A percentile compares a stretch with the other conserved stretches of the same genome.
phyloP scores from a whole-genome alignment of 441 rosid genomes.

The Raphanus hybrid region DNA sequence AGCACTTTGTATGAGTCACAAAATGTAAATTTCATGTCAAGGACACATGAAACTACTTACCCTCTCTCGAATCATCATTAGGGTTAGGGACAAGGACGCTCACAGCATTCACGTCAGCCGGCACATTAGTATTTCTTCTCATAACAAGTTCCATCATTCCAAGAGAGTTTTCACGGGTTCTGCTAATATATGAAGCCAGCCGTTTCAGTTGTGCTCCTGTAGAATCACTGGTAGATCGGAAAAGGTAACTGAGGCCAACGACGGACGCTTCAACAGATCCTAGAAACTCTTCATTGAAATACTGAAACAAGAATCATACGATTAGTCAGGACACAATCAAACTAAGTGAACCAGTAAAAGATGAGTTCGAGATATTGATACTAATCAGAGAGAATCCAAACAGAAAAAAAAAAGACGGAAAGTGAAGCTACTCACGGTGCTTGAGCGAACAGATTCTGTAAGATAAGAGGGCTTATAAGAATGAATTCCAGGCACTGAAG shows the following conservation, averaged over 20 bases:
- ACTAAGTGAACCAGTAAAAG: not conserved
- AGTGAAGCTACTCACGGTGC: constrained; percentile 48
- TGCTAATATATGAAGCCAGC: constrained; percentile 70
- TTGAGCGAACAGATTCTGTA: constrained; percentile 38
- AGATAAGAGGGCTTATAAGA: constrained; percentile 52
- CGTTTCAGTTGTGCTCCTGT: constrained; percentile 72
- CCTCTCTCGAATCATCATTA: constrained; percentile 55
- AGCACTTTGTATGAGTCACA: constrained; percentile 18
- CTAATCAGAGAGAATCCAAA: constrained; percentile 13
- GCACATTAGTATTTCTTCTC: constrained; percentile 75
- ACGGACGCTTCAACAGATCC: constrained; percentile 82
- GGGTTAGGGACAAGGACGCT: constrained; percentile 74
- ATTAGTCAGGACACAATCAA: constrained; percentile 43
- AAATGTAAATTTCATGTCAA: constrained; percentile 4
- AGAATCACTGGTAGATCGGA: constrained; percentile 61
- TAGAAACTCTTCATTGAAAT: constrained; percentile 48
- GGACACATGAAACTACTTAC: constrained; percentile 42
- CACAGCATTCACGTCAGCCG: constrained; percentile 83
- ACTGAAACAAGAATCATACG: constrained; percentile 39
- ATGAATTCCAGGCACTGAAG: constrained; percentile 91
- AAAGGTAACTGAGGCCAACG: constrained; percentile 89
- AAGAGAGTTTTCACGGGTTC: constrained; percentile 52
- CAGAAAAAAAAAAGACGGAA: not conserved
- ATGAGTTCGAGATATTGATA: constrained; percentile 17
- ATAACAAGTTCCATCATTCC: constrained; percentile 72